Evolutionary conservation across 2,329 filamentous ascomycete genomes (phyloP), one percentile per base, ranked within the genome.

Genomic region (Xylariomycetidae sp.): DNA sequence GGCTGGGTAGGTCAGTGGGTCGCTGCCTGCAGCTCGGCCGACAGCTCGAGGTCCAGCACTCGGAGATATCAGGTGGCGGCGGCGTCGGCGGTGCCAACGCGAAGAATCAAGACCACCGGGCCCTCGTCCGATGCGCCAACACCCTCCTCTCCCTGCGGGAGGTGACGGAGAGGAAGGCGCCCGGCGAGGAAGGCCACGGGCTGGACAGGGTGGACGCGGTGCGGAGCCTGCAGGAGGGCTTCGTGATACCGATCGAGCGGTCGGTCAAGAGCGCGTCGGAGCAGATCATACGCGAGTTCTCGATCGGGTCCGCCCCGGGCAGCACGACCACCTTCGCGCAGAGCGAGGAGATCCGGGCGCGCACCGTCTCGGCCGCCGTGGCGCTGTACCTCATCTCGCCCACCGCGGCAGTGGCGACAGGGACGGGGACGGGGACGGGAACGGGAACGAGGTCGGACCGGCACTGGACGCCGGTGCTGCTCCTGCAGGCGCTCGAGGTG

Each of bases 1-100:
- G 80, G 40, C 67, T 97, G 3, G 85, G 84, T 2, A 69, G 89
- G 27, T 77, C 82, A 0, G 85, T 94, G 10, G 80, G 78, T 27
- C 72, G 90, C 32, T 89, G 85, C 53, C 68, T 97, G 26, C 82
- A 85, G 51, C 67, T 97, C 3, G 88, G 87, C 1, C 70, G 89
- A 27, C 88, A 94, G 63, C 72, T 98, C 9, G 88, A 97, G 56
- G 74, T 85, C n/a, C 85, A 94, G 57, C 74, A 94, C 53, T 67
- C 76, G 0, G 88, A 94, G 58, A 66, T 86, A 5, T 71, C 68
- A 3, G 63, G 68, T 3, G 58, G 47, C 39, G 41, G 59, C 2
- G 57, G 54, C 17, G n/a, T n/a, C n/a, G n/a, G n/a, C n/a, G n/a
- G n/a, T n/a, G n/a, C n/a, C n/a, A n/a, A n/a, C n/a, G n/a, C n/a